phyloP scores from a whole-genome alignment of 2,329 filamentous ascomycete genomes.

The Chrysoporthe austroafricana region DNA sequence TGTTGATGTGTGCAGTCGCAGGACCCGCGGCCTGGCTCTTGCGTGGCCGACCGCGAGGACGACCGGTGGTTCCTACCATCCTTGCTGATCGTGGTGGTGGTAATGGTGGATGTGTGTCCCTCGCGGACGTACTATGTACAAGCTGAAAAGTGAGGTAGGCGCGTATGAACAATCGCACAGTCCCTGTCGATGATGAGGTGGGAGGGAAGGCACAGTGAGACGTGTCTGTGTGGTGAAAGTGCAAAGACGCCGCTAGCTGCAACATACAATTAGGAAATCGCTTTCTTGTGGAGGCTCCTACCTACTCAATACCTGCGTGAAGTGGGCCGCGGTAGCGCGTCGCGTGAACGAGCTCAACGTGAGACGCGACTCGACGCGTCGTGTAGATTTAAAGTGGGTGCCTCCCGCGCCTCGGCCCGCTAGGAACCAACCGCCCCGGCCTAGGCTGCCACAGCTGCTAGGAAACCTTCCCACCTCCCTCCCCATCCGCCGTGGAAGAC shows the following conservation, averaged over 20 bases:
- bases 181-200: constrained; percentile 7
- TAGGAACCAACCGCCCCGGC: neutral
- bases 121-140: neutral
- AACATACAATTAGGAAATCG: neutral
- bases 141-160: neutral
- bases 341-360: neutral
- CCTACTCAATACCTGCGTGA: neutral
- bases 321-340: neutral
- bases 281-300: neutral
- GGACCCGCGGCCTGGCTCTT: constrained; percentile 11
- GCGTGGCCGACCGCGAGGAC: constrained; percentile 25
- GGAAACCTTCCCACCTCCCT: too few relatives aligned
- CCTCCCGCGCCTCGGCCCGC: neutral
- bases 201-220: constrained; percentile 11
- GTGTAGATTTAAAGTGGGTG: neutral
- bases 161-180: neutral
- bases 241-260: neutral
- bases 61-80: constrained; percentile 23
- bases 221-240: neutral
- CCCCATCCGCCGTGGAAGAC: too few relatives aligned
- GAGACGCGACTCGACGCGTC: constrained; percentile 16
- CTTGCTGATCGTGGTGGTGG: neutral
- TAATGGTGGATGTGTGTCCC: neutral
- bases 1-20: constrained; percentile 41
- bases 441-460: neutral